Evolutionary conservation across 2,329 filamentous ascomycete species (phyloP).

Genomic region (Elsinoe perseae): DNA sequence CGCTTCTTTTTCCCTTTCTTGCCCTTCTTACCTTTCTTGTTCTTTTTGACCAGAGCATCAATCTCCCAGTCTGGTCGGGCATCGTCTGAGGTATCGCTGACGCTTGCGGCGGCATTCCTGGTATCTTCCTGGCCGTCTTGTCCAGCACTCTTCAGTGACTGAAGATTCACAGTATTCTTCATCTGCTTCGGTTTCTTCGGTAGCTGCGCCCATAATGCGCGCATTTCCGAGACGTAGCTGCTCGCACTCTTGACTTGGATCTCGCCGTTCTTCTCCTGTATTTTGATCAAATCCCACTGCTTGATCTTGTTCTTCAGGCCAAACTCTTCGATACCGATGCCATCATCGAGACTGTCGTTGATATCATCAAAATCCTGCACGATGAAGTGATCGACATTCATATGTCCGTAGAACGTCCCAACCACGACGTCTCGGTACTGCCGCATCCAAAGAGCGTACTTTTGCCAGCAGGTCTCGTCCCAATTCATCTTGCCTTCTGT

Average conservation of each 20-base stretch:
- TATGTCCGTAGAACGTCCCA: constrained; percentile 76
- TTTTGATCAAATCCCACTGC: constrained; percentile 34
- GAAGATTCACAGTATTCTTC: neutral
- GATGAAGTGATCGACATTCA: constrained; percentile 98
- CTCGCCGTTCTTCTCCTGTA: constrained; percentile 35
- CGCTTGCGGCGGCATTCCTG: neutral
- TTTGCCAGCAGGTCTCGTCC: constrained; percentile 98
- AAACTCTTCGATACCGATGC: constrained; percentile 27
- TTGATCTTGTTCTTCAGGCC: constrained; percentile 30
- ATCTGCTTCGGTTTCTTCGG: constrained; percentile 40
- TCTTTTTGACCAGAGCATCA: constrained; percentile 21
- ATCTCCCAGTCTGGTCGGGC: constrained; percentile 19
- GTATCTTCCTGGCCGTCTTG: neutral
- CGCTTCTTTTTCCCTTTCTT: constrained; percentile 27
- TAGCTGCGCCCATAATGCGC: constrained; percentile 68
- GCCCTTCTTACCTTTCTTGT: constrained; percentile 18
- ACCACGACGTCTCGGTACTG: constrained; percentile 88
- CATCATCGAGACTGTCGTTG: constrained; percentile 47
- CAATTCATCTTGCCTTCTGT: constrained; percentile 78
- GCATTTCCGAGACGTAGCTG: constrained; percentile 71
- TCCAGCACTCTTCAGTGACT: neutral
- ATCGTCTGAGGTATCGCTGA: constrained; percentile 16
- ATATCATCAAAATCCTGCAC: constrained; percentile 78
- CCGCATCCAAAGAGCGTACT: constrained; percentile 82
- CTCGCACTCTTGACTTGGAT: constrained; percentile 59